phyloP scores from a whole-genome alignment of 371 early-diverging fungal genomes.

The Actinomortierella ambigua region DNA sequence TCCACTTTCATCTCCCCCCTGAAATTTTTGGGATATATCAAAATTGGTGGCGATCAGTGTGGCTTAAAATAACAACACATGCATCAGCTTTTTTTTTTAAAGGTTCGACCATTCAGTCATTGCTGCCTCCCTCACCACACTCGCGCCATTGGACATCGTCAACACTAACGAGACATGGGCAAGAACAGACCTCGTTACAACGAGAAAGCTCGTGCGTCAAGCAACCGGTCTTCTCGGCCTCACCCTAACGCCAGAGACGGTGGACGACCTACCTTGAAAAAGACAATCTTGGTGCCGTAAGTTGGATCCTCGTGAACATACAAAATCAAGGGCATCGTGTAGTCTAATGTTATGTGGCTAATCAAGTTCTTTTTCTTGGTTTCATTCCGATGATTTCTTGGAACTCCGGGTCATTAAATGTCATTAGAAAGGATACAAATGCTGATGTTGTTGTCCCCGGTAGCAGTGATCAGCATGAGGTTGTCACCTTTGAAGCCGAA shows the following conservation, averaged over 20 bases:
- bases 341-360: neutral
- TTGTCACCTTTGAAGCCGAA: constrained; percentile 6
- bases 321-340: neutral
- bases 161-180: constrained; percentile 50
- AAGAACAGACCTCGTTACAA: constrained; percentile 65
- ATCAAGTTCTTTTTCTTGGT: neutral
- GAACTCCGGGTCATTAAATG: too few species aligned
- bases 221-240: constrained; percentile 49
- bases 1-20: too few species aligned
- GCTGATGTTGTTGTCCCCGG: constrained; percentile 50
- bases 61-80: too few species aligned
- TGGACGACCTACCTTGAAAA: constrained; percentile 45
- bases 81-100: too few species aligned
- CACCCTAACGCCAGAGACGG: constrained; percentile 59
- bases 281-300: constrained; percentile 19
- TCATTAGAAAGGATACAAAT: constrained; percentile 46
- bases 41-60: too few species aligned
- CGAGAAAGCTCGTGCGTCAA: constrained; percentile 58
- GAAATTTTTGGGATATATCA: too few species aligned
- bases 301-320: neutral
- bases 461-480: constrained; percentile 4
- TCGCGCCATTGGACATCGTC: too few species aligned
- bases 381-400: too few species aligned
- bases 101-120: too few species aligned
- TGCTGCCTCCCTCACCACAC: too few species aligned